These are phyloP conservation scores for Botrytis fabae DNA, from an alignment of 2,329 filamentous ascomycete species.

Conservation along the genomic window DNA sequence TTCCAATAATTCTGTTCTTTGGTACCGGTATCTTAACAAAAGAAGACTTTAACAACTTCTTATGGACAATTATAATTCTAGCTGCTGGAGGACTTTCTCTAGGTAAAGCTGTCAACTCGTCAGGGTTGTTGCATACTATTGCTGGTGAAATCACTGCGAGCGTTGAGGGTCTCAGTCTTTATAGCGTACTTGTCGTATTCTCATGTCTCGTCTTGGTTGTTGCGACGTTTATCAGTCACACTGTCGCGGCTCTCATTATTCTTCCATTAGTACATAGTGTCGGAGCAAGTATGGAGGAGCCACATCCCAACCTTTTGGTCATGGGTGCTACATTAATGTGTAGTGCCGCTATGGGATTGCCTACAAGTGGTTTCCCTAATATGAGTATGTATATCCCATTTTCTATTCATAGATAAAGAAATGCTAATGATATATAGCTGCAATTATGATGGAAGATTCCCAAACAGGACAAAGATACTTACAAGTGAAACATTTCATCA, in stretches of 20 bases:
- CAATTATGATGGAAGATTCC: conserved; percentile 98
- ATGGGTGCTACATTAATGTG: conserved; percentile 97
- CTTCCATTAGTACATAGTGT: conserved; percentile 87
- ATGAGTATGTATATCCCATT: conserved; percentile 77
- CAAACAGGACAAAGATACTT: conserved; percentile 89
- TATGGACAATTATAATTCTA: conserved; percentile 99
- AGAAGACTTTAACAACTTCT: conserved; percentile 99
- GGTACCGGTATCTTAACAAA: conserved; percentile 95
- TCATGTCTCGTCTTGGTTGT: conserved; percentile 82
- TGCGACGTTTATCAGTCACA: conserved; percentile 97
- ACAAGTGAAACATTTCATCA: conserved; percentile 91
- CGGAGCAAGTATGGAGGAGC: conserved; percentile 79
- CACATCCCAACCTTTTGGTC: conserved; percentile 90
- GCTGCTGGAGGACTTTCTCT: conserved; percentile 90
- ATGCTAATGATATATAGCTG: conserved; percentile 56
- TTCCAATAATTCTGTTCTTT: conserved; percentile 94
- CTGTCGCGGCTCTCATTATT: conserved; percentile 92
- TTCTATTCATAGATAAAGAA: neutral
- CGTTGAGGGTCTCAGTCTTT: conserved; percentile 79
- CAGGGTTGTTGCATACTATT: conserved; percentile 86
- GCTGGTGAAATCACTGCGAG: conserved; percentile 71
- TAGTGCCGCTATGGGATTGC: conserved; percentile 93
- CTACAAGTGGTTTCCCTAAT: conserved; percentile 95
- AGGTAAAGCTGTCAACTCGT: conserved; percentile 91
- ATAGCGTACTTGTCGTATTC: conserved; percentile 85